Percentiles rank a stretch among this genome's conserved stretches.
These are phyloP conservation scores for Lasiodiplodia citricola DNA, from an alignment of 2,329 filamentous ascomycete species.

Conservation along the genomic window DNA sequence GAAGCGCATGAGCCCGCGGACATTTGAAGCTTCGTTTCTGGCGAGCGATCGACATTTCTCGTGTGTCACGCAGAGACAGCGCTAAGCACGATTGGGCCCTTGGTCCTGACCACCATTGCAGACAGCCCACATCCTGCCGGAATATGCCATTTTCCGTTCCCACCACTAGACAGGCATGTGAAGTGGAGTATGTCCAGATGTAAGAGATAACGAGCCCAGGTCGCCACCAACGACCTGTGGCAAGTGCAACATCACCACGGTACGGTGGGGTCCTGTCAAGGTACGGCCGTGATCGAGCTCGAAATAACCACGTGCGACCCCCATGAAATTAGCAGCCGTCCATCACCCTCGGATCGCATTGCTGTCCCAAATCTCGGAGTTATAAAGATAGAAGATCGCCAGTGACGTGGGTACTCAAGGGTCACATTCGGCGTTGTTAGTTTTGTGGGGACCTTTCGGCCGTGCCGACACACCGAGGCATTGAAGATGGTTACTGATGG, in stretches of 20 bases:
- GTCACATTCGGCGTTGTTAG: background rate
- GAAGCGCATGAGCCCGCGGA: background rate
- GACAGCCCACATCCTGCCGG: background rate
- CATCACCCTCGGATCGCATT: background rate
- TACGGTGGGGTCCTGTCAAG: background rate
- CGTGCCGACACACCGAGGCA: background rate
- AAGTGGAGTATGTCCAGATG: background rate
- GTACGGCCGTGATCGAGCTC: background rate
- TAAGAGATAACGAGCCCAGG: background rate
- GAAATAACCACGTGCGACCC: background rate
- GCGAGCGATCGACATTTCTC: constrained; percentile 9
- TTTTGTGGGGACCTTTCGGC: background rate
- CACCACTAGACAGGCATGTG: background rate
- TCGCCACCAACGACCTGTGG: background rate
- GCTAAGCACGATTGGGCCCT: constrained; percentile 8
- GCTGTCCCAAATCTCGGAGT: background rate
- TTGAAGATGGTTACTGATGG: no score
- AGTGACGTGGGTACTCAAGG: background rate
- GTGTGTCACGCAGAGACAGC: constrained; percentile 8
- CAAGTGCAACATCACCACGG: background rate
- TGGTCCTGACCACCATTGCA: constrained; percentile 13
- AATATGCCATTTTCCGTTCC: constrained; percentile 2
- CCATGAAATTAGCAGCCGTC: background rate
- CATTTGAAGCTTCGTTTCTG: background rate
- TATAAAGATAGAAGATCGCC: background rate